Evolutionary conservation across 2,329 filamentous ascomycete species (phyloP).

Genomic region (Stylonectria norvegica): DNA sequence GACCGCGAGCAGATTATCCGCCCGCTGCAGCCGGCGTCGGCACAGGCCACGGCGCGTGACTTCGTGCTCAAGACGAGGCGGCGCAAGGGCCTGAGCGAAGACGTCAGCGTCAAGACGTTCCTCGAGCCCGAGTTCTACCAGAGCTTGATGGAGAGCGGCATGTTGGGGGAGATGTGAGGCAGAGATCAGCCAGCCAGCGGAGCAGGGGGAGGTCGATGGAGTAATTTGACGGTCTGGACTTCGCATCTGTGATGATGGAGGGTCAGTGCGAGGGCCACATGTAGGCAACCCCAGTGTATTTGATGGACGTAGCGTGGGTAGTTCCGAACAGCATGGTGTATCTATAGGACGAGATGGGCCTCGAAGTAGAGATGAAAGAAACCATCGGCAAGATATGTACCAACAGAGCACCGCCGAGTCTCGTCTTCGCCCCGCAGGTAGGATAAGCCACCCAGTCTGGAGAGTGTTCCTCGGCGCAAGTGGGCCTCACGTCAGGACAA

Average conservation of each 20-base stretch:
- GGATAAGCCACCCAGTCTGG: too few relatives aligned
- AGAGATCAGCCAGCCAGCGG: slow-evolving; percentile 3
- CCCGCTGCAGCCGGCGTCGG: slow-evolving; percentile 81
- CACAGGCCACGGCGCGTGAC: slow-evolving; percentile 87
- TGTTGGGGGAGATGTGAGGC: slow-evolving; percentile 58
- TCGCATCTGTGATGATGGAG: slow-evolving; percentile 9
- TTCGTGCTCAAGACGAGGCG: slow-evolving; percentile 95
- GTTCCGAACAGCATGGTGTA: too few relatives aligned
- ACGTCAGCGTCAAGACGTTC: slow-evolving; percentile 94
- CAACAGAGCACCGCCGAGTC: too few relatives aligned
- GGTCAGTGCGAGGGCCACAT: slow-evolving; percentile 11
- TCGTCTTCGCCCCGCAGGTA: too few relatives aligned
- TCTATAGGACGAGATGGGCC: too few relatives aligned
- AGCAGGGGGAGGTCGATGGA: slow-evolving; percentile 4
- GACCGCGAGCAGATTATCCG: slow-evolving; percentile 80
- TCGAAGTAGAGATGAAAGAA: too few relatives aligned
- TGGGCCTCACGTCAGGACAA: too few relatives aligned
- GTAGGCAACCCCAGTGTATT: too few relatives aligned
- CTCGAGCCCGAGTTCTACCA: slow-evolving; percentile 91
- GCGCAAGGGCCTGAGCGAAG: slow-evolving; percentile 90
- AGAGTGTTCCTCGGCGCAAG: too few relatives aligned
- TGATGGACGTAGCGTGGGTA: too few relatives aligned
- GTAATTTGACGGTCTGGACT: slow-evolving; percentile 1
- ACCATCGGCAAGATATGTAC: too few relatives aligned
- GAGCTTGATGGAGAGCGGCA: slow-evolving; percentile 81